Percentiles rank a stretch among this genome's conserved stretches.
These are phyloP conservation scores for Cynara cardunculus DNA, from an alignment of 129 eudicot species.

Conservation along the genomic window DNA sequence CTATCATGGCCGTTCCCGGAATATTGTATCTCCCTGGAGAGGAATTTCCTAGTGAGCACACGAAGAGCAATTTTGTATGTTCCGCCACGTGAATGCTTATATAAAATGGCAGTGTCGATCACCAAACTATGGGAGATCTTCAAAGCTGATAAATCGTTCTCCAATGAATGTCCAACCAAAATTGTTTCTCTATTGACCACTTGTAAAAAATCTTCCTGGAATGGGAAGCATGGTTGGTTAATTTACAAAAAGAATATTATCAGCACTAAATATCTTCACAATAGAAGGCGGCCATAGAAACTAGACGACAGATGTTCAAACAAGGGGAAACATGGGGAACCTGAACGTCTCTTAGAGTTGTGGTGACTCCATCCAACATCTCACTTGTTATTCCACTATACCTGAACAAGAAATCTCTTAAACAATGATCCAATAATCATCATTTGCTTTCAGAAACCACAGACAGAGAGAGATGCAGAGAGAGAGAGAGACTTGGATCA, in stretches of 20 bases:
- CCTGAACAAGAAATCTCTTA: conserved; percentile 41
- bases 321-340: conserved; percentile 23
- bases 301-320: not conserved
- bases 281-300: not conserved
- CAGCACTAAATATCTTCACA: not conserved
- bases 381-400: conserved; percentile 87
- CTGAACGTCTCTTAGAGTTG: conserved; percentile 88
- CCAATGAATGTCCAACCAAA: conserved; percentile 95
- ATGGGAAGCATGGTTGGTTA: conserved; percentile 19
- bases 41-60: conserved; percentile 69
- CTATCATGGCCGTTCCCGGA: conserved; percentile 94
- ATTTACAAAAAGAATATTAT: not conserved
- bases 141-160: conserved; percentile 85
- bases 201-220: conserved; percentile 74
- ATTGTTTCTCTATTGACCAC: conserved; percentile 76
- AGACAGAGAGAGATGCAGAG: not conserved
- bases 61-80: conserved; percentile 89
- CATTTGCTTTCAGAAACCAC: not conserved
- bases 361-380: conserved; percentile 89
- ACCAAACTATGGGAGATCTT: conserved; percentile 76
- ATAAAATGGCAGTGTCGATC: conserved; percentile 84
- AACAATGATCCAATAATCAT: not conserved
- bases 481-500: not conserved
- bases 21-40: conserved; percentile 76
- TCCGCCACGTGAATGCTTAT: conserved; percentile 88